Base-by-base conservation (phyloP, 2,329 filamentous ascomycete genomes). In the Phaeosphaeria sp. region DNA sequence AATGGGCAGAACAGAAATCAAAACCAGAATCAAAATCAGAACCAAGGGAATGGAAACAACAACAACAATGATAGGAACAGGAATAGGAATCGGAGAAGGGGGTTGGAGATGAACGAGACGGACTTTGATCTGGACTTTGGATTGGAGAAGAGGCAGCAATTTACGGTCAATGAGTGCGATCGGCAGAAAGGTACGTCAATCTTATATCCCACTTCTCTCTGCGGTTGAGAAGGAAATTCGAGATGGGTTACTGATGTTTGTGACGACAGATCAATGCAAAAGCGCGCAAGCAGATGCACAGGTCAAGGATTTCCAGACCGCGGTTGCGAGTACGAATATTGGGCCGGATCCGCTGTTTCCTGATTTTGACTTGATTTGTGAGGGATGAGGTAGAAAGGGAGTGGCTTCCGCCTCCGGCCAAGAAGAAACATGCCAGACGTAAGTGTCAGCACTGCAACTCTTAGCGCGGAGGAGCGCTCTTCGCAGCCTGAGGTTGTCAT, bases 291-390 rank as follows among this genome's bases (percentile, higher is more conserved):
- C 66, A 21, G 61, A 15, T n/a, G 71, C 73, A 0, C 53, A 48
- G 22, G 68, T 73, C 13, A 65, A 73, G 60, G 66, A 73, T 30
- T 77, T 74, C 43, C 52, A 59, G 2, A 56, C 59, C 1, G 67
- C 59, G 1, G 59, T 73, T 3, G 64, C 65, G 36, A 75, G 67
- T 25, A 61, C 56, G 42, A 77, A 77, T 59, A 74, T 78, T 43
- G 75, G 75, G 9, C 72, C 69, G 36, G 76, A 78, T 65, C 75
- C 73, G 1, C 52, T 67, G 11, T 78, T 78, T 57, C 73, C 73
- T 3, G 73, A 77, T 55, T 78, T 77, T 49, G 76, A 77, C 61
- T 56, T 78, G 25, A 74, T 78, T 27, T 78, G 76, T 21, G 68
- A 71, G 25, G 59, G 59, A 7, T 67, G 43, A 47, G 44, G 18